A percentile compares a stretch with the other conserved stretches of the same genome.
Evolutionary conservation across 805 yeast species (phyloP).

Genomic region (Candida lessepsii): DNA sequence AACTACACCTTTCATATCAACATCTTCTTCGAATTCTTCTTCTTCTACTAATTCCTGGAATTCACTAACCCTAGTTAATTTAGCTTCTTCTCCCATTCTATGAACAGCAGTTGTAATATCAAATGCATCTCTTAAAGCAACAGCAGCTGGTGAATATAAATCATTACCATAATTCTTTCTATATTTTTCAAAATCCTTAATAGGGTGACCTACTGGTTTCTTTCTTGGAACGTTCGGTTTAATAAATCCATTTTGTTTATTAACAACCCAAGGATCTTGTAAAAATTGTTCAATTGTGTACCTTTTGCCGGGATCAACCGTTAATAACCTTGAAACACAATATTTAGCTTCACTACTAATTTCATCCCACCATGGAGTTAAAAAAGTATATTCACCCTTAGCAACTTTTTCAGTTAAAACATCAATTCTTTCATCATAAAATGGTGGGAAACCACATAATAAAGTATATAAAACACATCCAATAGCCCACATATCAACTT

Average conservation of each 20-base stretch:
- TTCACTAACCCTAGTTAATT: conserved; percentile 26
- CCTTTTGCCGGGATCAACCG: conserved; percentile 67
- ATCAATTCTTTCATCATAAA: conserved; percentile 81
- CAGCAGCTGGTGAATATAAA: conserved; percentile 69
- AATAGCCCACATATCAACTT: conserved; percentile 98
- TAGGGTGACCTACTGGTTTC: conserved; percentile 22
- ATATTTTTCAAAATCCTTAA: conserved; percentile 24
- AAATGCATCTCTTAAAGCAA: conserved; percentile 80
- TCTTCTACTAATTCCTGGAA: conserved; percentile 31
- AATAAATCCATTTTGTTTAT: conserved; percentile 13
- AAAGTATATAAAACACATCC: conserved; percentile 95
- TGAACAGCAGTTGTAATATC: conserved; percentile 85
- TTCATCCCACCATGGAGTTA: conserved; percentile 90
- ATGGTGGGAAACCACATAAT: conserved; percentile 97
- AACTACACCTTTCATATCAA: conserved; percentile 13
- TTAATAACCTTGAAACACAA: conserved; percentile 62
- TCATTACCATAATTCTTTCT: conserved; percentile 24
- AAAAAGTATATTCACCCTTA: conserved; percentile 71
- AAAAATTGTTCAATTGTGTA: conserved; percentile 72
- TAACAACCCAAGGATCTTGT: conserved; percentile 70
- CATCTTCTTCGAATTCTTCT: conserved; percentile 36
- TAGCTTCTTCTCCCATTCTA: conserved; percentile 69
- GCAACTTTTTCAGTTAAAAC: conserved; percentile 75
- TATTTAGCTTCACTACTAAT: conserved; percentile 66
- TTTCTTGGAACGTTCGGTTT: conserved; percentile 9